phyloP scores from a whole-genome alignment of 78 protist species.

The Planoprotostelium fungivorum region DNA sequence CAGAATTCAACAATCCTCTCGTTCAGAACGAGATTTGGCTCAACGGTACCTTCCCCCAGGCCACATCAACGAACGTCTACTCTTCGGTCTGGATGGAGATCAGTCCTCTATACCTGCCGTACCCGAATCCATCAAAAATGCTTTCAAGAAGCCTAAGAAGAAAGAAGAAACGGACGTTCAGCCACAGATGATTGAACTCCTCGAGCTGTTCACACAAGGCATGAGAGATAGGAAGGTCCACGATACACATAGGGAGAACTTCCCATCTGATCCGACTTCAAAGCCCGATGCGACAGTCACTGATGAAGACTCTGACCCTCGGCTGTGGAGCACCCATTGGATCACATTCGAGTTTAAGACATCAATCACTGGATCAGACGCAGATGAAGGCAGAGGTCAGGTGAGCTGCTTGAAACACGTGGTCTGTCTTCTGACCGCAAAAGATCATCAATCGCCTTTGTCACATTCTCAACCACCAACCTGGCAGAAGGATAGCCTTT shows the following conservation, averaged over 20 bases:
- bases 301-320: too few relatives aligned
- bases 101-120: too few relatives aligned
- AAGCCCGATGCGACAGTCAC: too few relatives aligned
- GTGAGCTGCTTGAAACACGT: neutral
- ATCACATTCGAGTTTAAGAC: too few relatives aligned
- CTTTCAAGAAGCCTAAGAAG: neutral
- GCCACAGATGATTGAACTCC: neutral
- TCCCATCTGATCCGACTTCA: neutral
- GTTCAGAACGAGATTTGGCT: too few relatives aligned
- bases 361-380: neutral
- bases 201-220: neutral
- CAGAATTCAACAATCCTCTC: too few relatives aligned
- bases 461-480: slow-evolving; percentile 1
- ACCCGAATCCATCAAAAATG: neutral
- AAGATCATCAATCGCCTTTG: neutral
- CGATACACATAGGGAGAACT: neutral
- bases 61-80: too few relatives aligned
- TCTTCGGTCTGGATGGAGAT: too few relatives aligned
- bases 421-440: neutral
- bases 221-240: neutral
- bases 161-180: neutral
- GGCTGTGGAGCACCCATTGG: too few relatives aligned
- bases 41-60: too few relatives aligned
- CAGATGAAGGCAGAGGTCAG: neutral
- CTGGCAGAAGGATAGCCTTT: neutral